Percentiles rank a stretch among this genome's conserved stretches.
These are phyloP conservation scores for Aspergillus baeticus DNA, from an alignment of 495 filamentous ascomycete genomes.

Conservation along the genomic window DNA sequence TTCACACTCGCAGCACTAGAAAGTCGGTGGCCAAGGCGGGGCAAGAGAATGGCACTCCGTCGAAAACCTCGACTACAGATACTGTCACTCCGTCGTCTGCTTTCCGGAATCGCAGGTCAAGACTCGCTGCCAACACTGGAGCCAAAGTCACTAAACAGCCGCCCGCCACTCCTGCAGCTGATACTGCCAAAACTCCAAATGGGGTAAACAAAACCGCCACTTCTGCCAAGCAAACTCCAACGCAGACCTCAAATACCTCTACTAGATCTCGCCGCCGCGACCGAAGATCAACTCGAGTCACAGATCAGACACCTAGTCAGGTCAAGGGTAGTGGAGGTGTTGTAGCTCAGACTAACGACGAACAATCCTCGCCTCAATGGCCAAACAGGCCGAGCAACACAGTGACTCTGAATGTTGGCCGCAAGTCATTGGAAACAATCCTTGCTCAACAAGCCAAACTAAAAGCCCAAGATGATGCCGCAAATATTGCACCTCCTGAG, in stretches of 20 bases:
- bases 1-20: conserved; percentile 12
- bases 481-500: conserved; percentile 11
- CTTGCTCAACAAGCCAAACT: conserved; percentile 1
- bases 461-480: conserved; percentile 1
- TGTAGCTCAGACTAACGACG: not conserved
- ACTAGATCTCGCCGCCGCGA: conserved; percentile 17
- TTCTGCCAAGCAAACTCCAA: conserved; percentile 2
- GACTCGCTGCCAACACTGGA: not conserved
- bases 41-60: conserved; percentile 8
- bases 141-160: conserved; percentile 9
- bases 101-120: conserved; percentile 19
- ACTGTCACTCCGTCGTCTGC: conserved; percentile 16
- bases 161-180: not conserved
- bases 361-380: not conserved
- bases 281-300: conserved; percentile 2
- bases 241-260: conserved; percentile 6
- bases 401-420: conserved; percentile 18
- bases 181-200: conserved; percentile 1
- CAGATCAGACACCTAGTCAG: not conserved
- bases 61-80: conserved; percentile 3
- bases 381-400: conserved; percentile 14
- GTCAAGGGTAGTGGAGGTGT: not conserved
- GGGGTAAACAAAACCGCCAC: conserved; percentile 1
- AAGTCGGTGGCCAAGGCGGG: conserved; percentile 16
- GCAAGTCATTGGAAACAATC: conserved; percentile 18